phyloP scores from a whole-genome alignment of 2,329 filamentous ascomycete genomes.

The Clonostachys chloroleuca region DNA sequence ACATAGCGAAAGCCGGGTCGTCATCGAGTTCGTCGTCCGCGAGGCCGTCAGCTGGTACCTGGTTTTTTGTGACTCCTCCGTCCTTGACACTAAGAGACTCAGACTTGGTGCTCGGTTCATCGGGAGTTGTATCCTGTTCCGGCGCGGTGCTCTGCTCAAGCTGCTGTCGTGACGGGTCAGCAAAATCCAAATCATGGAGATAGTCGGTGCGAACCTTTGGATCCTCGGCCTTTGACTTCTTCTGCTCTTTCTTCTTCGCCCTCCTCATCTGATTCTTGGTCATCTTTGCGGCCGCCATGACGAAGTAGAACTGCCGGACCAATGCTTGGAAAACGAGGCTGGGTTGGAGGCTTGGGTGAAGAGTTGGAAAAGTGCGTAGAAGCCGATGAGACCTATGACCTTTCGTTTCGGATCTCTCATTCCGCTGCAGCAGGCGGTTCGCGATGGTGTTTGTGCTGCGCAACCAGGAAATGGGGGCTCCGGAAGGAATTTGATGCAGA shows the following conservation, averaged over 20 bases:
- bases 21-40: conserved; percentile 30
- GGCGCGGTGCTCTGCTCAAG: background rate
- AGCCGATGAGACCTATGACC: conserved; percentile 21
- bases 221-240: conserved; percentile 60
- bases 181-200: background rate
- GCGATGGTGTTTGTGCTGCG: background rate
- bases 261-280: conserved; percentile 93
- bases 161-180: background rate
- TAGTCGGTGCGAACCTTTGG: conserved; percentile 1
- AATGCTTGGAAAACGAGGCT: conserved; percentile 15
- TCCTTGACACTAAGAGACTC: conserved; percentile 1
- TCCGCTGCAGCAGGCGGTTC: conserved; percentile 5
- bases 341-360: conserved; percentile 25
- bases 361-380: conserved; percentile 23
- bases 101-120: background rate
- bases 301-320: conserved; percentile 20
- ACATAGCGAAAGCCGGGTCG: conserved; percentile 79
- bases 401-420: conserved; percentile 33
- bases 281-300: conserved; percentile 66
- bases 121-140: background rate
- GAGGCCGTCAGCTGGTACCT: conserved; percentile 30
- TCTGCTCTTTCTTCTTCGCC: conserved; percentile 91
- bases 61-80: conserved; percentile 8
- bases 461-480: too few relatives aligned
- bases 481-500: too few relatives aligned